Conservation (phyloP, 129 eudicot genomes). For the Mikania micrantha region DNA sequence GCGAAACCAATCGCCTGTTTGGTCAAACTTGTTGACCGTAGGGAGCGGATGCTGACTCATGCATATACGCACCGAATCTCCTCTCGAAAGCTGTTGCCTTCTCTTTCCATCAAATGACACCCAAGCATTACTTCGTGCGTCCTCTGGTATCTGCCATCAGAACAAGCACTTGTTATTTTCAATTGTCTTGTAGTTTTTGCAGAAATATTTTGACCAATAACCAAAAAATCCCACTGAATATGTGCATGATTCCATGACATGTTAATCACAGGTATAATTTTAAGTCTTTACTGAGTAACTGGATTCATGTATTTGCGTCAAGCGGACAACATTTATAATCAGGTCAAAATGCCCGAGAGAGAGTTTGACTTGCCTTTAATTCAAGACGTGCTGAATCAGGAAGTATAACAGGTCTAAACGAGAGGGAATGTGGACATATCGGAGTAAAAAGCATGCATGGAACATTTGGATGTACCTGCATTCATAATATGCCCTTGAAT, state of each 20-base stretch:
- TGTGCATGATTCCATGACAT: background rate
- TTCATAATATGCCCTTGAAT: background rate
- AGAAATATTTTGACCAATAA: background rate
- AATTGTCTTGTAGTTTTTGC: background rate
- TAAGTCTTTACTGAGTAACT: background rate
- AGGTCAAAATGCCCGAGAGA: conserved; percentile 11
- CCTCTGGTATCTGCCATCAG: conserved; percentile 71
- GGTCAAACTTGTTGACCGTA: conserved; percentile 90
- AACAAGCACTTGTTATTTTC: background rate
- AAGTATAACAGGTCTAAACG: conserved; percentile 98
- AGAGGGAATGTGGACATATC: conserved; percentile 95
- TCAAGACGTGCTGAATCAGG: conserved; percentile 98
- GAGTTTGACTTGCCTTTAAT: conserved; percentile 51
- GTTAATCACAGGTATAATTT: background rate
- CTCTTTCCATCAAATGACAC: conserved; percentile 99
- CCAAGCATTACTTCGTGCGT: conserved; percentile 99
- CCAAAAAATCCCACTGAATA: background rate
- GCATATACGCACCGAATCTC: conserved; percentile 79
- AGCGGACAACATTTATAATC: background rate
- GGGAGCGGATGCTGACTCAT: conserved; percentile 99
- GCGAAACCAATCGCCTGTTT: conserved; percentile 97
- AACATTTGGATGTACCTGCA: conserved; percentile 99
- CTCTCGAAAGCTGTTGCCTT: conserved; percentile 98
- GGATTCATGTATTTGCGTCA: background rate
- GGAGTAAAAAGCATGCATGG: conserved; percentile 99